Conservation (phyloP, 805 yeast species). For the Kazachstania taianensis region DNA sequence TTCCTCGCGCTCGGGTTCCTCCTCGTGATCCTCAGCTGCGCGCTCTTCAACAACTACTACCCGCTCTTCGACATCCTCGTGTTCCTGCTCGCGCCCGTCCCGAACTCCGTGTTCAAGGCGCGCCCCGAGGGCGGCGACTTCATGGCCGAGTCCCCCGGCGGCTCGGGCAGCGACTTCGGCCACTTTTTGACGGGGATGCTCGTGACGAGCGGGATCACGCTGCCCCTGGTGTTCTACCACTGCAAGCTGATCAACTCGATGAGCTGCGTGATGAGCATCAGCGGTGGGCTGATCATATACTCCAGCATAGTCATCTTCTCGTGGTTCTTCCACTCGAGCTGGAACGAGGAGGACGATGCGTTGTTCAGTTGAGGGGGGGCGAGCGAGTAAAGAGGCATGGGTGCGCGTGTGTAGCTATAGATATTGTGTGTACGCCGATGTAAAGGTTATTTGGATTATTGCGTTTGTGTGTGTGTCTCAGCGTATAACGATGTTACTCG, state of each 20-base stretch:
- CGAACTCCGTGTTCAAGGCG: slow-evolving; percentile 48
- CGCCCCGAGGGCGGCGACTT: slow-evolving; percentile 33
- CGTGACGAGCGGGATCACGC: slow-evolving; percentile 60
- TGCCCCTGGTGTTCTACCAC: slow-evolving; percentile 73
- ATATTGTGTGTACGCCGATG: no score
- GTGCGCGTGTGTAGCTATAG: no score
- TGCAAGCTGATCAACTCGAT: slow-evolving; percentile 55
- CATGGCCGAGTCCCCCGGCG: slow-evolving; percentile 39
- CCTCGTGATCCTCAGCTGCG: slow-evolving; percentile 78
- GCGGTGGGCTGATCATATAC: slow-evolving; percentile 80
- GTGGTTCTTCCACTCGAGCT: slow-evolving; percentile 46
- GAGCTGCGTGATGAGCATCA: slow-evolving; percentile 66
- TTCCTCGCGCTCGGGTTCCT: slow-evolving; percentile 83
- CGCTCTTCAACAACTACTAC: slow-evolving; percentile 81
- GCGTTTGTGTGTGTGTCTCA: no score
- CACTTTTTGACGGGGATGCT: slow-evolving; percentile 70
- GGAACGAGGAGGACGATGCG: slow-evolving; percentile 34
- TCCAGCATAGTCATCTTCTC: slow-evolving; percentile 76
- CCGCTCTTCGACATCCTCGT: slow-evolving; percentile 68
- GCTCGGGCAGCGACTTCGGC: slow-evolving; percentile 49
- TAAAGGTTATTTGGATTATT: no score
- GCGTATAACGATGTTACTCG: no score
- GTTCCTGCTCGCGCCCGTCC: slow-evolving; percentile 62
- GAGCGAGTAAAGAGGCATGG: no score
- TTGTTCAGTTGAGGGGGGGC: slow-evolving; percentile 22